Conservation (phyloP, 306 rosid species). For the Phaseolus lunatus region DNA sequence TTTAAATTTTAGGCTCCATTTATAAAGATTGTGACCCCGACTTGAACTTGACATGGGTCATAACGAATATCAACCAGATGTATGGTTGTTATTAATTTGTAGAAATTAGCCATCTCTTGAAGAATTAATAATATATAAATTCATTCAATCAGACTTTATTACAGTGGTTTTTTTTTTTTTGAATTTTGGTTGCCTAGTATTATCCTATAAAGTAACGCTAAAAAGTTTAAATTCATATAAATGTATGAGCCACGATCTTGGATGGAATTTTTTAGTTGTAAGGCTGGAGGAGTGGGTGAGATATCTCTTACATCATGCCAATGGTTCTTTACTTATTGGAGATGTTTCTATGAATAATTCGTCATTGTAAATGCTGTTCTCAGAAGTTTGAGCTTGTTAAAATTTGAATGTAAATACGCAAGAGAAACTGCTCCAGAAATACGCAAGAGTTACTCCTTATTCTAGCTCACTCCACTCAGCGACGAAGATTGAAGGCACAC, state of each 20-base stretch:
- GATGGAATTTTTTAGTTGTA: background rate
- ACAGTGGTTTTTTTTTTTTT: background rate
- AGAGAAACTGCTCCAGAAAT: too few species aligned
- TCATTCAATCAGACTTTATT: background rate
- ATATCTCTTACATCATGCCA: background rate
- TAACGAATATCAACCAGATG: background rate
- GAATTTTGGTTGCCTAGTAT: background rate
- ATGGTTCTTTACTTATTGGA: background rate
- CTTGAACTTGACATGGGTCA: background rate
- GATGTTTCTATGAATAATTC: background rate
- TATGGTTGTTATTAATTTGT: background rate
- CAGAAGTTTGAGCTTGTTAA: background rate
- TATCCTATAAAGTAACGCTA: background rate
- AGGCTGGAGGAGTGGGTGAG: background rate
- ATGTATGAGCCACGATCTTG: background rate
- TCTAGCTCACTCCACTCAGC: background rate
- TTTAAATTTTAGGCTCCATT: slow-evolving; percentile 7
- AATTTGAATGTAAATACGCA: background rate
- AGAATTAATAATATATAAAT: background rate
- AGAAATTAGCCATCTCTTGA: background rate
- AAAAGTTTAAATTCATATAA: background rate
- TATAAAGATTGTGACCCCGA: background rate
- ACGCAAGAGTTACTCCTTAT: too few species aligned
- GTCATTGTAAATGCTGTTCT: background rate
- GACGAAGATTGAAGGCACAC: background rate